Conservation (phyloP, 2,329 filamentous ascomycete species). For the Diplocarpon rosae region DNA sequence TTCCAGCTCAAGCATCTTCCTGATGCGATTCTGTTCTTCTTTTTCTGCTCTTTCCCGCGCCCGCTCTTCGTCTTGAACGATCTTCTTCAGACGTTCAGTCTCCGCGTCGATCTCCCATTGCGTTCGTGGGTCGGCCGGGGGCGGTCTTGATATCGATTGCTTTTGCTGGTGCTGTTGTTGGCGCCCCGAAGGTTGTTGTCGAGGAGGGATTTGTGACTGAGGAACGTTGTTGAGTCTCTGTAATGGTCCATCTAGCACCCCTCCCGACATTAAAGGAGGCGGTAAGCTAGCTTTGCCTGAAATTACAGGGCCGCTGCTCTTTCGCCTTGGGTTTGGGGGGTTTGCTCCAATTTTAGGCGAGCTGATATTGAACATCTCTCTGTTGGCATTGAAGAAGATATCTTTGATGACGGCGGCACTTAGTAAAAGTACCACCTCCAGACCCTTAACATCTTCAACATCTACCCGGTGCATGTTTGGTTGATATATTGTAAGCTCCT, state of each 20-base stretch:
- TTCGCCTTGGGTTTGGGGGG: conserved; percentile 14
- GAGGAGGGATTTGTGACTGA: conserved; percentile 17
- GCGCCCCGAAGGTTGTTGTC: conserved; percentile 5
- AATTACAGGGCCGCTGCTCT: conserved; percentile 23
- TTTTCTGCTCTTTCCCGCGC: conserved; percentile 45
- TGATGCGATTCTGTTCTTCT: conserved; percentile 45
- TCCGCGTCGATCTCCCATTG: conserved; percentile 55
- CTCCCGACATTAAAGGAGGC: conserved; percentile 23
- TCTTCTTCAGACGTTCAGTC: conserved; percentile 56
- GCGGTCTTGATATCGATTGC: conserved; percentile 8
- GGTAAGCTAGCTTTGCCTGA: conserved; percentile 11
- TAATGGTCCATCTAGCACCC: conserved; percentile 7
- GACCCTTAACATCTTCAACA: conserved; percentile 84
- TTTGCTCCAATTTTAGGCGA: conserved; percentile 27
- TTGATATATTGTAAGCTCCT: conserved; percentile 75
- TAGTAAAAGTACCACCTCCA: conserved; percentile 69
- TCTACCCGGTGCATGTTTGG: conserved; percentile 85
- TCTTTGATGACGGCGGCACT: conserved; percentile 55
- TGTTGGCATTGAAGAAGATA: conserved; percentile 51
- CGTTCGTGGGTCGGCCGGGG: conserved; percentile 24
- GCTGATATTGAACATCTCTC: conserved; percentile 69
- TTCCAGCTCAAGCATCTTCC: conserved; percentile 56
- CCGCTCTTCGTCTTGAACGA: conserved; percentile 34
- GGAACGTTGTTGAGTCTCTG: conserved; percentile 9
- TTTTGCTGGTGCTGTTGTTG: conserved; percentile 13